Conservation (phyloP, 768 basidiomycete genomes). For the Boletus reticulatus region DNA sequence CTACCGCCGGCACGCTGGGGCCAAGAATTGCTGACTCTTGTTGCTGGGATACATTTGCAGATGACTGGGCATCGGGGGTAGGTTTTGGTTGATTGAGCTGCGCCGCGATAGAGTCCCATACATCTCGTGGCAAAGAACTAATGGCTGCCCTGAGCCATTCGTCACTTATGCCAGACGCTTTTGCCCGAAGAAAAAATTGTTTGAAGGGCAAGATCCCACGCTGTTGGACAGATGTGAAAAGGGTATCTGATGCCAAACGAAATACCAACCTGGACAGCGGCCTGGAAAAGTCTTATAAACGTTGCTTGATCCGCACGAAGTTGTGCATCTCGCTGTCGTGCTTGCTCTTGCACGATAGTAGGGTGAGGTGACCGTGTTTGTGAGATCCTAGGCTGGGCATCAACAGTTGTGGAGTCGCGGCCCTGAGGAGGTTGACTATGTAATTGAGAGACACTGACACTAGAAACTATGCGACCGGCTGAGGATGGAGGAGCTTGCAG, state of each 20-base stretch:
- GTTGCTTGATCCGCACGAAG: conserved; percentile 5
- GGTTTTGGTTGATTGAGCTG: conserved; percentile 1
- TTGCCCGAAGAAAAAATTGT: conserved; percentile 13
- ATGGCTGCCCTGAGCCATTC: conserved; percentile 21
- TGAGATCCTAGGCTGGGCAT: background rate
- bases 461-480: background rate
- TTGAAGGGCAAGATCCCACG: conserved; percentile 12
- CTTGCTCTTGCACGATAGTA: conserved; percentile 5
- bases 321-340: background rate
- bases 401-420: background rate
- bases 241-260: background rate
- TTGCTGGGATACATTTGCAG: background rate
- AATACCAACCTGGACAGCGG: conserved; percentile 18
- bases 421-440: conserved; percentile 1
- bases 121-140: conserved; percentile 14
- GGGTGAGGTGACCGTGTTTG: background rate
- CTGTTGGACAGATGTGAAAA: conserved; percentile 11
- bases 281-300: conserved; percentile 24
- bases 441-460: background rate
- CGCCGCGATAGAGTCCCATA: conserved; percentile 9
- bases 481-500: background rate
- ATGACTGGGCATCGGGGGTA: background rate
- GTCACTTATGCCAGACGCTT: conserved; percentile 13
- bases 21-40: background rate
- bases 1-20: background rate